phyloP scores from a whole-genome alignment of 345 rosid genomes.

The Conringia planisiliqua region DNA sequence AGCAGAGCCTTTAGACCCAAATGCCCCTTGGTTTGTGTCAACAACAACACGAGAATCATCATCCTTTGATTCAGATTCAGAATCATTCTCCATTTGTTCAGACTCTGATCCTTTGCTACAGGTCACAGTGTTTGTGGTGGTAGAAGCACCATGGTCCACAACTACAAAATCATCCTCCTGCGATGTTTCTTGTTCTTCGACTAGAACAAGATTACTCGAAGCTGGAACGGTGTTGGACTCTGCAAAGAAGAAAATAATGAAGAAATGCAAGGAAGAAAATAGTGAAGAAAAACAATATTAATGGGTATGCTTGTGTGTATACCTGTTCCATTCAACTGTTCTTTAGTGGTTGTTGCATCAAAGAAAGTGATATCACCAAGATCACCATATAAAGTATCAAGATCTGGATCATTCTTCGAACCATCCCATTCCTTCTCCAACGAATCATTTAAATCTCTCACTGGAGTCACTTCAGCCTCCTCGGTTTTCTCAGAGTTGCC shows the following conservation, averaged over 20 bases:
- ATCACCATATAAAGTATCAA: conserved; percentile 28
- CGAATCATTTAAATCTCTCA: conserved; percentile 26
- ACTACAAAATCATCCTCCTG: conserved; percentile 19
- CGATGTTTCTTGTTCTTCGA: conserved; percentile 12
- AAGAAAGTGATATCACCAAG: conserved; percentile 34
- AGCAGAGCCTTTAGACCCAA: conserved; percentile 9
- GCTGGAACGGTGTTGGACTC: conserved; percentile 1
- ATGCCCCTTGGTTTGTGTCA: conserved; percentile 15
- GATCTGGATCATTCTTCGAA: conserved; percentile 25
- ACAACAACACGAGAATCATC: conserved; percentile 8
- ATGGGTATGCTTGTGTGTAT: background rate
- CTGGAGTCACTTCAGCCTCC: conserved; percentile 22
- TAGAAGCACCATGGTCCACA: conserved; percentile 11
- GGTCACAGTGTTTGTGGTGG: background rate
- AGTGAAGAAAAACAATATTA: background rate
- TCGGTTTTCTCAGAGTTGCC: conserved; percentile 14
- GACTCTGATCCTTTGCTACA: conserved; percentile 24
- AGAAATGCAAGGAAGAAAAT: conserved; percentile 5
- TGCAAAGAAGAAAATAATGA: conserved; percentile 17
- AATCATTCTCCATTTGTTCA: conserved; percentile 9
- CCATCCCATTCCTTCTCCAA: conserved; percentile 34
- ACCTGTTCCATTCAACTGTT: conserved; percentile 17
- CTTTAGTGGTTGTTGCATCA: conserved; percentile 13
- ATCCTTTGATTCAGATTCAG: conserved; percentile 24
- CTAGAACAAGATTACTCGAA: background rate